phyloP scores from a whole-genome alignment of 2,329 filamentous ascomycete species.

The Trichophyton rubrum region DNA sequence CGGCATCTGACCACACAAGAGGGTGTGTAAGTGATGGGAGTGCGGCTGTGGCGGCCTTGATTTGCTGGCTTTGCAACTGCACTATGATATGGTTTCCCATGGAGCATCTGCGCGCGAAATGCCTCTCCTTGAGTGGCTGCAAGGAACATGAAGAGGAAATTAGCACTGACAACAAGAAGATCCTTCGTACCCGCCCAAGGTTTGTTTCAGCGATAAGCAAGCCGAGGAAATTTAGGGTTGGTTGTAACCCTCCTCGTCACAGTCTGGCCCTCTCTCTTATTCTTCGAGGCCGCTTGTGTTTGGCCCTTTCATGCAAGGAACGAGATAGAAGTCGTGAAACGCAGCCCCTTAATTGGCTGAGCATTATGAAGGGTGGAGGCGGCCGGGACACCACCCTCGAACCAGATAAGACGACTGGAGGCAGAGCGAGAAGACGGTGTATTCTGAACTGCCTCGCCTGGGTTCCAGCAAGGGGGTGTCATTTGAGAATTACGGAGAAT shows the following conservation, averaged over 20 bases:
- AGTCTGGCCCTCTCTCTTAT: not conserved
- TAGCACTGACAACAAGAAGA: not conserved
- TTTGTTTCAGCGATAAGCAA: not conserved
- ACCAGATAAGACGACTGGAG: not conserved
- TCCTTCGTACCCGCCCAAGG: not conserved
- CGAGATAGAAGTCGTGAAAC: not conserved
- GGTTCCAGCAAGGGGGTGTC: not conserved
- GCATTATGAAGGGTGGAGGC: not conserved
- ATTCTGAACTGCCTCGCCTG: not conserved
- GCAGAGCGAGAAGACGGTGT: not conserved
- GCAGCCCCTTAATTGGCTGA: not conserved
- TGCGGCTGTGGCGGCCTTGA: not conserved
- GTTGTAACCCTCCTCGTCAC: not conserved
- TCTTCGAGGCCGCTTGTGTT: not conserved
- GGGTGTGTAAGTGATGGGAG: not conserved
- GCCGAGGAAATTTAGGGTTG: conserved; percentile 1
- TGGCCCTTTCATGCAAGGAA: conserved; percentile 1
- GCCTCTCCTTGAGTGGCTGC: not conserved
- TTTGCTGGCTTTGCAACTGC: not conserved
- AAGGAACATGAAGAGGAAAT: not conserved
- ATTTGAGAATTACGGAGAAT: not conserved
- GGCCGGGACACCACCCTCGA: not conserved
- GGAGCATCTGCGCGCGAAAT: not conserved
- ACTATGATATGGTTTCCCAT: not conserved
- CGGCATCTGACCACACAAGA: not conserved